Conservation (phyloP, 108 stramenopile species). For the Cyclotella distinguenda region DNA sequence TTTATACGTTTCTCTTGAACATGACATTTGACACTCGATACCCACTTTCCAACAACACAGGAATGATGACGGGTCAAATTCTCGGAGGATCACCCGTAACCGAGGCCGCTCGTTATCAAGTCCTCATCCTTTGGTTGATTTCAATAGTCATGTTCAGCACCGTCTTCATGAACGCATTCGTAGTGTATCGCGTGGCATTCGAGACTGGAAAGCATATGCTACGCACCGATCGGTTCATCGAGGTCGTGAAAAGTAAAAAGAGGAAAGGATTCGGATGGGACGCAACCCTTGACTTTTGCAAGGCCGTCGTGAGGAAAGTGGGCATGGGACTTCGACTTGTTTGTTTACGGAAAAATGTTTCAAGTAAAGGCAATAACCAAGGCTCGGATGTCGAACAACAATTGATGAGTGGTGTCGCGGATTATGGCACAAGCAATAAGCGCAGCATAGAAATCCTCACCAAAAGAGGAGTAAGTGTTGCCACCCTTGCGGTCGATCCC, state of each 20-base stretch:
- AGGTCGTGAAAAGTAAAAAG: slow-evolving; percentile 27
- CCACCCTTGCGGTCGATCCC: neutral
- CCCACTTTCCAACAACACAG: neutral
- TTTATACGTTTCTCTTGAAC: too few species aligned
- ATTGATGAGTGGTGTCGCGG: neutral
- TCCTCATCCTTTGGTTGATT: slow-evolving; percentile 85
- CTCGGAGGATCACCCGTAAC: slow-evolving; percentile 76
- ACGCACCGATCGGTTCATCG: slow-evolving; percentile 40
- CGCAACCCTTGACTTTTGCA: neutral
- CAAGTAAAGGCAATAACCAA: neutral
- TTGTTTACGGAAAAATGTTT: slow-evolving; percentile 10
- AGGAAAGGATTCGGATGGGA: slow-evolving; percentile 8
- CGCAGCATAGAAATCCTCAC: slow-evolving; percentile 18
- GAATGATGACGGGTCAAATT: slow-evolving; percentile 95
- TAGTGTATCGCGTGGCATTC: slow-evolving; percentile 58
- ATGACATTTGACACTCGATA: neutral
- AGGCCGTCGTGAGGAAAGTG: neutral
- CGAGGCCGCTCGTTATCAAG: slow-evolving; percentile 89
- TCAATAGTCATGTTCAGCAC: slow-evolving; percentile 45
- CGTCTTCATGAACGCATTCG: slow-evolving; percentile 41
- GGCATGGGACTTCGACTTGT: neutral
- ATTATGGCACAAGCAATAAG: slow-evolving; percentile 24
- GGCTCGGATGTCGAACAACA: slow-evolving; percentile 9
- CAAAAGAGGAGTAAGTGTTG: neutral
- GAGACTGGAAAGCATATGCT: slow-evolving; percentile 48